These are phyloP conservation scores for Acanthamoeba castellanii DNA, from an alignment of 208 protist genomes.

Conservation along the genomic window DNA sequence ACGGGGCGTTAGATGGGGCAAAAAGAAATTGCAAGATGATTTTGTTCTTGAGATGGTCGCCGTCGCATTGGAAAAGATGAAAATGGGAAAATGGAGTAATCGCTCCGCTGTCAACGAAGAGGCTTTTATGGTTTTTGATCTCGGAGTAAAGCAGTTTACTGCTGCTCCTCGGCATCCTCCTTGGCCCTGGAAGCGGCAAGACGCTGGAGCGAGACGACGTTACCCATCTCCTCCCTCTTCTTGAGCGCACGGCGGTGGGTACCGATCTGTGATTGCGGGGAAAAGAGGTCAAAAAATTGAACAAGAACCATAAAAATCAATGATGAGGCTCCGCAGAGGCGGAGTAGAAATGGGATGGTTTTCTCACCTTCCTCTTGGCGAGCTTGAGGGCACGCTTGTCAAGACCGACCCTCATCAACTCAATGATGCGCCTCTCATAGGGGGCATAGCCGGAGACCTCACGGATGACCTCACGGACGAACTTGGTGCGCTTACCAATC, in stretches of 20 bases:
- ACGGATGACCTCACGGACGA: slow-evolving; percentile 90
- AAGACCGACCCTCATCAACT: slow-evolving; percentile 91
- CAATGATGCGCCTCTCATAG: slow-evolving; percentile 93
- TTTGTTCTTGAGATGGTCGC: too few relatives aligned
- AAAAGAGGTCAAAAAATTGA: background rate
- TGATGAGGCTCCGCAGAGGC: background rate
- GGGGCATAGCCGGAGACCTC: slow-evolving; percentile 92
- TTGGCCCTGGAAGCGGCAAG: slow-evolving; percentile 45
- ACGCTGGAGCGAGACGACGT: slow-evolving; percentile 63
- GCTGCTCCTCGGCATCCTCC: slow-evolving; percentile 24
- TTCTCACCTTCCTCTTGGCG: slow-evolving; percentile 90
- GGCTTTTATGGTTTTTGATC: background rate
- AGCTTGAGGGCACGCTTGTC: slow-evolving; percentile 93
- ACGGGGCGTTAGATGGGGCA: too few relatives aligned
- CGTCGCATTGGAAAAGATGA: background rate
- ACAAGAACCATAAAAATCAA: background rate
- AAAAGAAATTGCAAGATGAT: too few relatives aligned
- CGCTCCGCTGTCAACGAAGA: background rate
- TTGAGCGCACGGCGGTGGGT: slow-evolving; percentile 87
- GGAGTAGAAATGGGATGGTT: background rate
- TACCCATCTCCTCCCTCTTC: slow-evolving; percentile 89
- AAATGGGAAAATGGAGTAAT: background rate
- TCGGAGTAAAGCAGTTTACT: background rate
- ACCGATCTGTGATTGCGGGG: slow-evolving; percentile 82
- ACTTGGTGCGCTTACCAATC: slow-evolving; percentile 82